phyloP scores from a whole-genome alignment of 306 rosid genomes.

The Vachellia pachyceras region DNA sequence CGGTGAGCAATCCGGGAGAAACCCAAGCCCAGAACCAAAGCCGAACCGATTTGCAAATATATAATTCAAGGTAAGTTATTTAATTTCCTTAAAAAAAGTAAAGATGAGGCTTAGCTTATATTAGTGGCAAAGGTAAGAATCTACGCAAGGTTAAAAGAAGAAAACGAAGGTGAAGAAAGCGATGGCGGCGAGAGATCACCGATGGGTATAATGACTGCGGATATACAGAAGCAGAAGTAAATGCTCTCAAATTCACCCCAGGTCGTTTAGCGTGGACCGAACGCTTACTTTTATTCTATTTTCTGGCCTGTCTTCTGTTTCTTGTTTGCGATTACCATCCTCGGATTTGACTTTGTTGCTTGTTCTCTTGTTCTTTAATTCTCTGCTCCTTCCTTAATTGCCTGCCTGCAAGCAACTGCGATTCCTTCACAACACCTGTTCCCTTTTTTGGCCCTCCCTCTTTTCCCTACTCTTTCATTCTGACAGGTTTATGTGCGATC shows the following conservation, averaged over 20 bases:
- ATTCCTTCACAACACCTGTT: conserved; percentile 31
- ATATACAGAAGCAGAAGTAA: neutral
- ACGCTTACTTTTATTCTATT: neutral
- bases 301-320: neutral
- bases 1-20: too few species aligned
- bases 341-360: neutral
- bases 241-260: neutral
- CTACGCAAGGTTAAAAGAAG: neutral
- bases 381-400: neutral
- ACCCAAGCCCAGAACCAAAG: too few species aligned
- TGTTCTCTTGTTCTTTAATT: neutral
- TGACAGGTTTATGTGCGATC: neutral
- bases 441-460: conserved; percentile 16
- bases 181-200: neutral
- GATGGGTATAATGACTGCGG: neutral
- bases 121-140: too few species aligned
- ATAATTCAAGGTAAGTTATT: too few species aligned
- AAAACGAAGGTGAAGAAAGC: neutral
- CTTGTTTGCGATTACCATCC: neutral
- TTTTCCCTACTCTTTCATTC: neutral
- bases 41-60: too few species aligned
- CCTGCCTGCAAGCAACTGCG: neutral
- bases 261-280: neutral
- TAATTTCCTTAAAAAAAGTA: too few species aligned
- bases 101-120: too few species aligned